A percentile compares a stretch with the other conserved stretches of the same genome.
Conservation (phyloP, 768 basidiomycete genomes). For the Trametes meyenii region DNA sequence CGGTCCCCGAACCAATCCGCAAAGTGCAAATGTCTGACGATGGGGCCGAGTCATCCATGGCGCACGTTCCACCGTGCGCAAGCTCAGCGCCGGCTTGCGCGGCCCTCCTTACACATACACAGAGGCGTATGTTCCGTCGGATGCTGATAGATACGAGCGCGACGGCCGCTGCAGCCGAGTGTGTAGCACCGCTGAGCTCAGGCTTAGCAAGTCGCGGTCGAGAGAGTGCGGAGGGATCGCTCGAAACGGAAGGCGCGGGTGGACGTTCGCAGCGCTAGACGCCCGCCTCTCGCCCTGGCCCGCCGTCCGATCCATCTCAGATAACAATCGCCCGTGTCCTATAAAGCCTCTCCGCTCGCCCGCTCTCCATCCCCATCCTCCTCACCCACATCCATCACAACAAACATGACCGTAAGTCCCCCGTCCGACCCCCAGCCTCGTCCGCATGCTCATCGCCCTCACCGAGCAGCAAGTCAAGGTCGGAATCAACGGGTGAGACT, state of each 20-base stretch:
- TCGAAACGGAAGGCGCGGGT: background rate
- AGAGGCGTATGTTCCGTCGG: background rate
- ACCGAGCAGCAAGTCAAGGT: slow-evolving; percentile 64
- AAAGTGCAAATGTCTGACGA: background rate
- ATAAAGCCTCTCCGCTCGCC: slow-evolving; percentile 14
- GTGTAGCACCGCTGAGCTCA: no score
- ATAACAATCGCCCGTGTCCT: slow-evolving; percentile 22
- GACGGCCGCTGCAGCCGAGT: background rate
- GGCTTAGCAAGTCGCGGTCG: background rate
- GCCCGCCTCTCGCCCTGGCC: no score
- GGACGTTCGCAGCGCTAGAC: background rate
- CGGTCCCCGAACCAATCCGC: background rate
- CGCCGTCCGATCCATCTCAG: slow-evolving; percentile 18
- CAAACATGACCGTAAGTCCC: slow-evolving; percentile 24
- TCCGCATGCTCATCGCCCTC: background rate
- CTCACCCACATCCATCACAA: background rate
- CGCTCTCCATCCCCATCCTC: slow-evolving; percentile 14
- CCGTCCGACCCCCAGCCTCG: background rate
- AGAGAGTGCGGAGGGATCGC: background rate
- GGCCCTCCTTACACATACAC: background rate
- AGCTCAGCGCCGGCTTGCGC: background rate
- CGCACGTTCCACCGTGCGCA: slow-evolving; percentile 1
- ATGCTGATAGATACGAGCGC: background rate
- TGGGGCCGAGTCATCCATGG: background rate
- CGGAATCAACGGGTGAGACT: slow-evolving; percentile 89